phyloP scores from a whole-genome alignment of 2,329 filamentous ascomycete species.

The Monosporascus cannonballus region DNA sequence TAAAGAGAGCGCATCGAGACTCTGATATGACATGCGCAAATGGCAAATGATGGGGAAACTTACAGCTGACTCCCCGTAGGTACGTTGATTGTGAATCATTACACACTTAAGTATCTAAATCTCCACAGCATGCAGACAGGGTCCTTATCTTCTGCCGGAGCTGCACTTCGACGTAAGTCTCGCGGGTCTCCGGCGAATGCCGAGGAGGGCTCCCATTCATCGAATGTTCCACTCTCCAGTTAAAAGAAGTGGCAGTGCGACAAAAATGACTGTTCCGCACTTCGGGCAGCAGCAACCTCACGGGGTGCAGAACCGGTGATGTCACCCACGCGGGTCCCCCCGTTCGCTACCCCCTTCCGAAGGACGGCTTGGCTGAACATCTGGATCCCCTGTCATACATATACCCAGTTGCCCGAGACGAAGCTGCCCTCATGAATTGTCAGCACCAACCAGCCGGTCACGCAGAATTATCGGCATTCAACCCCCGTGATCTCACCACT shows the following conservation, averaged over 20 bases:
- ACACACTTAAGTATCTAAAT: slow-evolving; percentile 5
- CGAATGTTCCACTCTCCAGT: slow-evolving; percentile 3
- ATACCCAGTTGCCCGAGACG: neutral
- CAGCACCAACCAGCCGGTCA: neutral
- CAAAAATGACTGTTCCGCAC: slow-evolving; percentile 12
- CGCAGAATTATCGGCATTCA: neutral
- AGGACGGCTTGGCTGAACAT: neutral
- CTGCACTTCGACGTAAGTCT: slow-evolving; percentile 11
- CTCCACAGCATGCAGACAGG: slow-evolving; percentile 4
- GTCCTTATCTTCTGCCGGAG: slow-evolving; percentile 5
- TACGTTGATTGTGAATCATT: neutral
- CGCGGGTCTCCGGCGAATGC: slow-evolving; percentile 4
- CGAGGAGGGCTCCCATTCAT: slow-evolving; percentile 2
- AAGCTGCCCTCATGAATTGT: neutral
- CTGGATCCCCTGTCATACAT: neutral
- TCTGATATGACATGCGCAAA: no score
- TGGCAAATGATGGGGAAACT: no score
- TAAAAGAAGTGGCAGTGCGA: slow-evolving; percentile 10
- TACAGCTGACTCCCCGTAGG: no score
- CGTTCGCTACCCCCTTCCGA: neutral
- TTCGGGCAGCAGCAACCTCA: neutral
- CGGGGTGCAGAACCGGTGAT: neutral
- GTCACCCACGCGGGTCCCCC: neutral
- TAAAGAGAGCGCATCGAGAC: neutral
- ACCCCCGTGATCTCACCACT: neutral